Evolutionary conservation across 2,329 filamentous ascomycete species (phyloP).

Genomic region (Trichophyton equinum): DNA sequence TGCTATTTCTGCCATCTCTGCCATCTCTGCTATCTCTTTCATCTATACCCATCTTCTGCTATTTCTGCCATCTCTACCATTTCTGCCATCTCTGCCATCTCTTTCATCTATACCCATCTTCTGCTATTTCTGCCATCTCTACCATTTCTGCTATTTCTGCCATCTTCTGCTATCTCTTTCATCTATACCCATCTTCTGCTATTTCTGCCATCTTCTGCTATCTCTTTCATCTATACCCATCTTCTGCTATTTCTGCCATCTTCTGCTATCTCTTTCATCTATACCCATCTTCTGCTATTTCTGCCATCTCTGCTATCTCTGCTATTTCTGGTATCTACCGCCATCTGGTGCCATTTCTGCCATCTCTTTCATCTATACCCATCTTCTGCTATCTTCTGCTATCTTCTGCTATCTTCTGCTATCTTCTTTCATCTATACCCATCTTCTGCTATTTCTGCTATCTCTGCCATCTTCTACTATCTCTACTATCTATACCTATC

Average conservation of each 20-base stretch:
- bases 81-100: neutral
- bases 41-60: neutral
- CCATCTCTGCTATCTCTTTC: neutral
- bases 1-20: no score
- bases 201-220: neutral
- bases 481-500: neutral
- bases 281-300: neutral
- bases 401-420: neutral
- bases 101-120: neutral
- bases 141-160: neutral
- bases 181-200: neutral
- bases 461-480: neutral
- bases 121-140: neutral
- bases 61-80: neutral
- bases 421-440: neutral
- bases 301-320: neutral
- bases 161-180: neutral
- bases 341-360: neutral
- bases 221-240: neutral
- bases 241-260: neutral
- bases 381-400: neutral
- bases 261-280: no score
- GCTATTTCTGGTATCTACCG: neutral
- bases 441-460: neutral
- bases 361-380: no score